These are phyloP conservation scores for Stemphylium vesicarium DNA, from an alignment of 2,329 filamentous ascomycete species.

Conservation along the genomic window DNA sequence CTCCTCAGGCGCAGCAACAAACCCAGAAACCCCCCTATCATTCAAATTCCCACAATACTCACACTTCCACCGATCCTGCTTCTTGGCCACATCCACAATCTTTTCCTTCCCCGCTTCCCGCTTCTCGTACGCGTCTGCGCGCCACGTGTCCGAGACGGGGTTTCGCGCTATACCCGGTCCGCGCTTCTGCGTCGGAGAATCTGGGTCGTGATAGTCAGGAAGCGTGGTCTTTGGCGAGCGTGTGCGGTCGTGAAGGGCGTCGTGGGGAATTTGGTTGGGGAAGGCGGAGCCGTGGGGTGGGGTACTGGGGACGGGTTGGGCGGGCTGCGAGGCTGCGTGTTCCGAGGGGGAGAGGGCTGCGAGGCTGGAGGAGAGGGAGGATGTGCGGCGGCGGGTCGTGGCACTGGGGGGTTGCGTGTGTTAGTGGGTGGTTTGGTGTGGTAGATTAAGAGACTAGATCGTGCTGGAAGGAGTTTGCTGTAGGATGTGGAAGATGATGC, in stretches of 20 bases:
- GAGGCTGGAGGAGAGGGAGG: conserved; percentile 4
- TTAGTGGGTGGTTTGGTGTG: neutral
- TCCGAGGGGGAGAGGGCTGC: neutral
- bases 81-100: conserved; percentile 1
- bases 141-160: conserved; percentile 12
- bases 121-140: conserved; percentile 11
- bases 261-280: conserved; percentile 3
- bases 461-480: neutral
- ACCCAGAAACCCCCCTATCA: neutral
- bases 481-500: neutral
- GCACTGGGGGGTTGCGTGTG: neutral
- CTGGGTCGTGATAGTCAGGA: conserved; percentile 4
- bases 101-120: neutral
- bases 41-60: conserved; percentile 10
- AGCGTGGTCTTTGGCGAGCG: conserved; percentile 1
- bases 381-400: neutral
- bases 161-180: conserved; percentile 5
- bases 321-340: neutral
- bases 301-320: neutral
- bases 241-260: conserved; percentile 2
- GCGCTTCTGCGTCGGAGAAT: conserved; percentile 5
- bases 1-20: too few relatives aligned
- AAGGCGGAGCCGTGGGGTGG: conserved; percentile 1
- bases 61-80: conserved; percentile 11
- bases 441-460: too few relatives aligned